Conservation (phyloP, 495 filamentous ascomycete genomes). For the Aspergillus incahuasiensis region DNA sequence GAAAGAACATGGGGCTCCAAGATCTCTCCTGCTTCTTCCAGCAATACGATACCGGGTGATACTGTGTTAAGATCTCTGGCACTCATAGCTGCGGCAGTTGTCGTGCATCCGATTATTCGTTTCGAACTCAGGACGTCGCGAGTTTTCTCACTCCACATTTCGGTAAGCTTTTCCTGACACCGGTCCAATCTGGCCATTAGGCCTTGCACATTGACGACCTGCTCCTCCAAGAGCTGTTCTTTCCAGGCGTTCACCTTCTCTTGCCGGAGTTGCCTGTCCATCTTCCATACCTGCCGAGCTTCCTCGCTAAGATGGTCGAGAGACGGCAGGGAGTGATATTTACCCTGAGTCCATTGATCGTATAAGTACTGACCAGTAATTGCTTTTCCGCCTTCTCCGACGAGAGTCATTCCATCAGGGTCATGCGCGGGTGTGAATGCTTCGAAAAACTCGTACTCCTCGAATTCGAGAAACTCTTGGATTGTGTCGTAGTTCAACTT, state of each 20-base stretch:
- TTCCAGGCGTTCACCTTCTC: constrained; percentile 44
- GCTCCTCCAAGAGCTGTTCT: constrained; percentile 45
- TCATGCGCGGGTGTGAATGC: constrained; percentile 49
- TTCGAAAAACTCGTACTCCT: constrained; percentile 50
- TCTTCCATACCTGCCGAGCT: constrained; percentile 48
- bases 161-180: constrained; percentile 32
- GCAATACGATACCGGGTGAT: constrained; percentile 36
- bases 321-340: constrained; percentile 30
- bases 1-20: constrained; percentile 69
- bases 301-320: constrained; percentile 17
- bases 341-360: constrained; percentile 51
- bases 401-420: constrained; percentile 38
- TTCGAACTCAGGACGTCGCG: constrained; percentile 47
- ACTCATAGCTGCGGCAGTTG: constrained; percentile 67
- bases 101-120: constrained; percentile 69
- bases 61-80: constrained; percentile 43
- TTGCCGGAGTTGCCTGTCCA: constrained; percentile 35
- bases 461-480: constrained; percentile 63
- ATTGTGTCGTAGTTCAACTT: constrained; percentile 27
- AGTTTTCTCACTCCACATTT: constrained; percentile 41
- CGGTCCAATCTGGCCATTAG: constrained; percentile 40
- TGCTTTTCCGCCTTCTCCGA: constrained; percentile 26
- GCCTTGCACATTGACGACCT: constrained; percentile 33
- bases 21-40: constrained; percentile 80
- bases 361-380: constrained; percentile 51